phyloP scores from a whole-genome alignment of 2,329 filamentous ascomycete species.

The Triangularia verruculosa region DNA sequence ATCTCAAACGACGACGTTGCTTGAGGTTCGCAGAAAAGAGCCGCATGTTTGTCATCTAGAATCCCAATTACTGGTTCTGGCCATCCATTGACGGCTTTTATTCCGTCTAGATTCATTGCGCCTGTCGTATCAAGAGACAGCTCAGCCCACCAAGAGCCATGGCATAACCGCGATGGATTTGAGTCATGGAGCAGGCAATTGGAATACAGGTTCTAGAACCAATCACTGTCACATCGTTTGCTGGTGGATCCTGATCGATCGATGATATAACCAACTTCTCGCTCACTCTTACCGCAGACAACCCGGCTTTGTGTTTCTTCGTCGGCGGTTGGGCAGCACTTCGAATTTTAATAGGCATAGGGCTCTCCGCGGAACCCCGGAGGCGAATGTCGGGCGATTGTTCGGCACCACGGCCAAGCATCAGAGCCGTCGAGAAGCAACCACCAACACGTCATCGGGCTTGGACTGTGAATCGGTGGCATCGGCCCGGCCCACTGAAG shows the following conservation, averaged over 20 bases:
- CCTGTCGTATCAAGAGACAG: neutral
- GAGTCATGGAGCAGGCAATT: neutral
- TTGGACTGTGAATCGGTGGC: neutral
- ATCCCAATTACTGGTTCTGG: neutral
- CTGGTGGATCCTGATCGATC: neutral
- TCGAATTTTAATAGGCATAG: neutral
- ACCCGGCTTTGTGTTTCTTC: neutral
- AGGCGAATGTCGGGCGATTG: neutral
- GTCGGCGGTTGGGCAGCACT: neutral
- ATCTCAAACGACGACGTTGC: neutral
- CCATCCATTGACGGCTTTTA: neutral
- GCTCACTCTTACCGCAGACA: neutral
- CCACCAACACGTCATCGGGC: constrained; percentile 7
- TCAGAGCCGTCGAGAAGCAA: neutral
- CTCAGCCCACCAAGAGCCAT: neutral
- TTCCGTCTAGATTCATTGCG: neutral
- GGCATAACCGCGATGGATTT: neutral
- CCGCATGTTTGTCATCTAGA: neutral
- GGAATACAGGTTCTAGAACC: neutral
- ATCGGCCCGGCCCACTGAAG: constrained; percentile 6
- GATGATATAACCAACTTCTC: neutral
- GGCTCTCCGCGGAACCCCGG: neutral
- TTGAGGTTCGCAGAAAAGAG: neutral
- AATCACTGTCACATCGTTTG: neutral
- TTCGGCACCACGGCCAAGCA: neutral